Evolutionary conservation across 495 filamentous ascomycete genomes (phyloP).

Genomic region (Paragyromitra xinjiangensis): DNA sequence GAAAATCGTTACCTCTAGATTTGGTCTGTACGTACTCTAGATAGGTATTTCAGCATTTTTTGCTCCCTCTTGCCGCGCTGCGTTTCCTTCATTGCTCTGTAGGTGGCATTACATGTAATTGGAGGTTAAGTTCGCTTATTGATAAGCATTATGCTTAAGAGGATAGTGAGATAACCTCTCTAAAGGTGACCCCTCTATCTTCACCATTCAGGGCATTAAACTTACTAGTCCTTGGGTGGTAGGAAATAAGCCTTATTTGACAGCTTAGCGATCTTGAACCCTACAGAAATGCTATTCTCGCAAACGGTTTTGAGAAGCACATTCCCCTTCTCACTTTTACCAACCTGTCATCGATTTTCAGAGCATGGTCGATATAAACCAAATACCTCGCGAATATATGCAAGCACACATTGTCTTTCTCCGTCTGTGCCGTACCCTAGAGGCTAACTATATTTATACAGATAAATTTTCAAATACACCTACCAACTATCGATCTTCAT

Average conservation of each 20-base stretch:
- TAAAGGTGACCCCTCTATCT: too few species aligned
- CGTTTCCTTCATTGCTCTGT: too few species aligned
- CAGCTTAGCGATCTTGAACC: slow-evolving; percentile 5
- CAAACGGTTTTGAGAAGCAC: too few species aligned
- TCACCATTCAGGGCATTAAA: not conserved
- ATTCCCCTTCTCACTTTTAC: not conserved
- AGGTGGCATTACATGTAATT: too few species aligned
- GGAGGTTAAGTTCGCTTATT: too few species aligned
- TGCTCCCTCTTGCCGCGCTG: too few species aligned
- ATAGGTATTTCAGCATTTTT: too few species aligned
- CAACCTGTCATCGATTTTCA: not conserved
- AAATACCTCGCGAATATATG: not conserved
- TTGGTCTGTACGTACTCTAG: too few species aligned
- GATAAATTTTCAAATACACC: not conserved
- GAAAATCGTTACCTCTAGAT: too few species aligned
- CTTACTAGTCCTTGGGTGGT: slow-evolving; percentile 19
- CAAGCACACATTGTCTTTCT: not conserved
- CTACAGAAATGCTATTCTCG: too few species aligned
- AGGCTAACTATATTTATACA: slow-evolving; percentile 17
- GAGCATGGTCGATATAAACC: not conserved
- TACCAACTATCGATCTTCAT: slow-evolving; percentile 68
- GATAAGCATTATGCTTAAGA: not conserved
- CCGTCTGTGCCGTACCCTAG: not conserved
- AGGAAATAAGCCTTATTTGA: slow-evolving; percentile 39
- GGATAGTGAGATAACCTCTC: too few species aligned